Evolutionary conservation across 495 filamentous ascomycete species (phyloP).

Genomic region (Trichocladium uniseriatum): DNA sequence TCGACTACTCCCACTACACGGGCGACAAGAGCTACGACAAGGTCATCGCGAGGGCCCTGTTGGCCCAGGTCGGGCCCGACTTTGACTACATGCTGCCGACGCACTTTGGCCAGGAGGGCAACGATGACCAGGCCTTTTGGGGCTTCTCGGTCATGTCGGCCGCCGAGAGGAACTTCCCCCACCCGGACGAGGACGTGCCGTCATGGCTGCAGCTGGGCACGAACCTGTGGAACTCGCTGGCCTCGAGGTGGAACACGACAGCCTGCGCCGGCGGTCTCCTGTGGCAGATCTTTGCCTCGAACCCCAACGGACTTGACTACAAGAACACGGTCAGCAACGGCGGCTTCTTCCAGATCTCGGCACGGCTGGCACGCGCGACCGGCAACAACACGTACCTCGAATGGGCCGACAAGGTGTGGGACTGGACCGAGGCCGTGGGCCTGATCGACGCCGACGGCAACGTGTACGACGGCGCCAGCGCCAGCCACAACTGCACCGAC

Average conservation of each 20-base stretch:
- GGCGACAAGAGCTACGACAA: constrained; percentile 65
- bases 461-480: constrained; percentile 49
- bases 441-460: constrained; percentile 40
- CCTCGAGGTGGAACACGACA: constrained; percentile 56
- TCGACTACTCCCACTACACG: constrained; percentile 82
- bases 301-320: constrained; percentile 60
- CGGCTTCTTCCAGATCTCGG: constrained; percentile 58
- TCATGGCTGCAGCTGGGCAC: constrained; percentile 52
- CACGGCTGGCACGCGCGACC: constrained; percentile 58
- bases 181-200: constrained; percentile 44
- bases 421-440: constrained; percentile 50
- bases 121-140: constrained; percentile 80
- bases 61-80: constrained; percentile 52
- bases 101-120: constrained; percentile 45
- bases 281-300: constrained; percentile 80
- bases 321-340: constrained; percentile 66
- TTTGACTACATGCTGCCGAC: constrained; percentile 48
- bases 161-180: constrained; percentile 62
- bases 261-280: constrained; percentile 62
- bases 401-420: constrained; percentile 63
- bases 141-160: constrained; percentile 63
- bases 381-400: constrained; percentile 52
- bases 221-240: constrained; percentile 39
- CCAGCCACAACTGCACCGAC: constrained; percentile 35
- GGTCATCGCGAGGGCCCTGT: constrained; percentile 53